Percentiles rank a stretch among this genome's conserved stretches.
Conservation (phyloP, 495 filamentous ascomycete genomes). For the Aspergillus ostianus region DNA sequence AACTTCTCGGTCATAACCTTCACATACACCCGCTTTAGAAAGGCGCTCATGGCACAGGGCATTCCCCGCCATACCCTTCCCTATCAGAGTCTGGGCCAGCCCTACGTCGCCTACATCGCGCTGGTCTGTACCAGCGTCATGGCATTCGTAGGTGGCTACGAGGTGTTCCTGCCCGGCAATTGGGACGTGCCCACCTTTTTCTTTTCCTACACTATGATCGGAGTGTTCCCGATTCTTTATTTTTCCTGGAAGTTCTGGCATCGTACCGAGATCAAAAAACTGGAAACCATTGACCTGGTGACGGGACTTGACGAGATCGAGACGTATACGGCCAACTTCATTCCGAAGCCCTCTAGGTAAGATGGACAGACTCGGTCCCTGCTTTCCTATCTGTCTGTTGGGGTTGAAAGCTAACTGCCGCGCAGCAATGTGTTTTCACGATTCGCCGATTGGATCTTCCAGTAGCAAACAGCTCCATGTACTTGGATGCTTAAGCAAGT, state of each 20-base stretch:
- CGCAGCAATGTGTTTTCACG: conserved; percentile 27
- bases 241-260: conserved; percentile 70
- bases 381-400: neutral
- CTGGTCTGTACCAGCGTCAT: conserved; percentile 61
- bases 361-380: conserved; percentile 15
- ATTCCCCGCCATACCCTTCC: conserved; percentile 61
- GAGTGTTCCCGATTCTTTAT: conserved; percentile 63
- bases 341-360: conserved; percentile 57
- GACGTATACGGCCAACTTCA: conserved; percentile 66
- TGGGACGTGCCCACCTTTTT: conserved; percentile 75
- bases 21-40: conserved; percentile 72
- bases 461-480: conserved; percentile 1
- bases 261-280: conserved; percentile 54
- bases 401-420: conserved; percentile 10
- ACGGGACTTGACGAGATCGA: conserved; percentile 70
- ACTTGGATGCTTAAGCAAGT: neutral
- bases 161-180: conserved; percentile 68
- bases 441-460: conserved; percentile 25
- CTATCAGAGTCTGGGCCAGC: conserved; percentile 64
- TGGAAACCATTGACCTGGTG: conserved; percentile 62
- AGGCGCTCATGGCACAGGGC: conserved; percentile 66
- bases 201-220: conserved; percentile 75
- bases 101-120: conserved; percentile 68
- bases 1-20: conserved; percentile 69
- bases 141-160: conserved; percentile 73